Percentiles rank a stretch among this genome's conserved stretches.
Conservation (phyloP, 345 rosid species). For the Pistacia atlantica region DNA sequence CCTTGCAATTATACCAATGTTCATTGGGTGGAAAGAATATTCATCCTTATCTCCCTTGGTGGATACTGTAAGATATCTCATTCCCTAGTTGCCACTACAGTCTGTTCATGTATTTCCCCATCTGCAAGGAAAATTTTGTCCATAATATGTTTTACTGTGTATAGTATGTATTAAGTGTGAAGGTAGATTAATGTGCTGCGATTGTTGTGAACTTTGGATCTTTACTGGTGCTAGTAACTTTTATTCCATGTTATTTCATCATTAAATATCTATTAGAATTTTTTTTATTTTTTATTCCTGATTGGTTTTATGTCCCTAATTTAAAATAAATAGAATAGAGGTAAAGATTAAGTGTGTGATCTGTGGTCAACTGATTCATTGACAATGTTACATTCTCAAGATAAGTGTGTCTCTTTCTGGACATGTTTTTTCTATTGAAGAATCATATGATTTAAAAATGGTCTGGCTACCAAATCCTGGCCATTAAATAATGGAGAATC, state of each 20-base stretch:
- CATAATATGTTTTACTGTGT: background rate
- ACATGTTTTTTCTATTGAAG: background rate
- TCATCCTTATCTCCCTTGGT: slow-evolving; percentile 5
- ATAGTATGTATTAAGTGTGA: background rate
- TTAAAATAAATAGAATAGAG: background rate
- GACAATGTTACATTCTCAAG: background rate
- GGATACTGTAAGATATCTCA: background rate
- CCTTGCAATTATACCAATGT: background rate
- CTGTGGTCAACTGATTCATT: background rate
- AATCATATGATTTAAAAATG: background rate
- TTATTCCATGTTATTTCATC: background rate
- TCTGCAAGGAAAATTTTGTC: background rate
- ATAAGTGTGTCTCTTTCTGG: background rate
- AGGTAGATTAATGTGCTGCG: background rate
- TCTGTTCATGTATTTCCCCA: background rate
- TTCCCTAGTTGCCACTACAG: background rate
- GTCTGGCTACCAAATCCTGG: background rate
- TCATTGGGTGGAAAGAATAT: slow-evolving; percentile 12
- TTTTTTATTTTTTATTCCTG: background rate
- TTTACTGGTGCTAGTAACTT: background rate
- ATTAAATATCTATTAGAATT: background rate
- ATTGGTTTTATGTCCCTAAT: background rate
- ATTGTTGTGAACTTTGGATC: background rate
- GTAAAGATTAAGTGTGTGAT: background rate
- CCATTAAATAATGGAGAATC: slow-evolving; percentile 1